Conservation (phyloP, 2,329 filamentous ascomycete genomes). For the Penicillium sp. region DNA sequence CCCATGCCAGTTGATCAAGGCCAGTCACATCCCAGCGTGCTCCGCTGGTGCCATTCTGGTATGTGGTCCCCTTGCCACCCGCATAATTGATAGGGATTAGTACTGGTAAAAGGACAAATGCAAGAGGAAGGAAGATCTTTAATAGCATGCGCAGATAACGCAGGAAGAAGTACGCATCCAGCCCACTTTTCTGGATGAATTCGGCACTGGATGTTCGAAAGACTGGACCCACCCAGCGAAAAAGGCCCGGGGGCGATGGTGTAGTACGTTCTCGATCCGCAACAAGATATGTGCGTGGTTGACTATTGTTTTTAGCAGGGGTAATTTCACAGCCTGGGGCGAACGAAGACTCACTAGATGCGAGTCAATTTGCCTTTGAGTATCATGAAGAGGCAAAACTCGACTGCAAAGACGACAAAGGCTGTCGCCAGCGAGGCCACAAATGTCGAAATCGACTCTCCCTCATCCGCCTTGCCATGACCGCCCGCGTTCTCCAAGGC, state of each 20-base stretch:
- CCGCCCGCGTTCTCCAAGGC: conserved; percentile 39
- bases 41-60: conserved; percentile 39
- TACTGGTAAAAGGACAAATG: conserved; percentile 75
- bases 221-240: conserved; percentile 55
- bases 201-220: conserved; percentile 75
- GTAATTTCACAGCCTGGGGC: too few relatives aligned
- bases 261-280: conserved; percentile 80
- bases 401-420: conserved; percentile 61
- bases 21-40: conserved; percentile 58
- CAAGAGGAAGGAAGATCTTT: conserved; percentile 86
- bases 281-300: conserved; percentile 82
- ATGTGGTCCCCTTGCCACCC: conserved; percentile 65
- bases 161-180: conserved; percentile 97
- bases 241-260: conserved; percentile 63
- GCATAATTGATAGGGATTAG: conserved; percentile 81
- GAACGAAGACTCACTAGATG: conserved; percentile 68
- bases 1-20: conserved; percentile 81
- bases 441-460: conserved; percentile 53
- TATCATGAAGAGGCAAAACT: conserved; percentile 70
- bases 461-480: conserved; percentile 35
- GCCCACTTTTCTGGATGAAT: conserved; percentile 90
- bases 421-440: conserved; percentile 65
- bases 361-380: conserved; percentile 75
- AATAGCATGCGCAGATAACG: conserved; percentile 84
- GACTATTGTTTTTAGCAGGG: conserved; percentile 49